A percentile compares a stretch with the other conserved stretches of the same genome.
phyloP scores from a whole-genome alignment of 1,284 basidiomycete species.

The Moesziomyces globuligerus region DNA sequence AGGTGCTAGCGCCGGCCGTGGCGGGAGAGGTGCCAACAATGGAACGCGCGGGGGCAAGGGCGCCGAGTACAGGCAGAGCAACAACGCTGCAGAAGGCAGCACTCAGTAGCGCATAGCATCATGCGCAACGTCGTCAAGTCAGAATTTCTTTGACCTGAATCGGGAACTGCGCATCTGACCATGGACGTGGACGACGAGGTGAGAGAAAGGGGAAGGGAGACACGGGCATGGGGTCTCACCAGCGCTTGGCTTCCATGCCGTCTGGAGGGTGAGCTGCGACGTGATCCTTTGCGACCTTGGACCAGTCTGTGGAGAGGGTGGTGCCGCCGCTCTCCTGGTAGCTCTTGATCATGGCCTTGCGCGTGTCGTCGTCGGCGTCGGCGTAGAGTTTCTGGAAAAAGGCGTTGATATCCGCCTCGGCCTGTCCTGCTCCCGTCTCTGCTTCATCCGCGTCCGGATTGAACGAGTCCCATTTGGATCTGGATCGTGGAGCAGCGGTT shows the following conservation, averaged over 20 bases:
- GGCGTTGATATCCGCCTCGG: slow-evolving; percentile 54
- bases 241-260: slow-evolving; percentile 62
- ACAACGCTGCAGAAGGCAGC: too few species aligned
- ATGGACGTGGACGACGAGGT: too few species aligned
- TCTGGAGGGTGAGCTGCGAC: slow-evolving; percentile 52
- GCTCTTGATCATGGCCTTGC: slow-evolving; percentile 64
- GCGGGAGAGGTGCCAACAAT: slow-evolving; percentile 12
- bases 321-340: slow-evolving; percentile 65
- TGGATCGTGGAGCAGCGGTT: slow-evolving; percentile 10
- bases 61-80: slow-evolving; percentile 1
- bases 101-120: neutral
- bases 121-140: too few species aligned
- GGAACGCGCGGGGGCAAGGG: slow-evolving; percentile 1
- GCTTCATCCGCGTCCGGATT: slow-evolving; percentile 47
- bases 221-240: too few species aligned
- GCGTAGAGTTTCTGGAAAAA: slow-evolving; percentile 66
- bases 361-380: slow-evolving; percentile 63
- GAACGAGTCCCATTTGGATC: slow-evolving; percentile 62
- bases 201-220: neutral
- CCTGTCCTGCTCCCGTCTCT: slow-evolving; percentile 5
- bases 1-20: too few species aligned
- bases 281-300: slow-evolving; percentile 53
- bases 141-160: too few species aligned
- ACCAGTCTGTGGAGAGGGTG: slow-evolving; percentile 64
- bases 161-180: too few species aligned